Base-by-base conservation (phyloP, 2,329 filamentous ascomycete species). In the Xylaria sp. region DNA sequence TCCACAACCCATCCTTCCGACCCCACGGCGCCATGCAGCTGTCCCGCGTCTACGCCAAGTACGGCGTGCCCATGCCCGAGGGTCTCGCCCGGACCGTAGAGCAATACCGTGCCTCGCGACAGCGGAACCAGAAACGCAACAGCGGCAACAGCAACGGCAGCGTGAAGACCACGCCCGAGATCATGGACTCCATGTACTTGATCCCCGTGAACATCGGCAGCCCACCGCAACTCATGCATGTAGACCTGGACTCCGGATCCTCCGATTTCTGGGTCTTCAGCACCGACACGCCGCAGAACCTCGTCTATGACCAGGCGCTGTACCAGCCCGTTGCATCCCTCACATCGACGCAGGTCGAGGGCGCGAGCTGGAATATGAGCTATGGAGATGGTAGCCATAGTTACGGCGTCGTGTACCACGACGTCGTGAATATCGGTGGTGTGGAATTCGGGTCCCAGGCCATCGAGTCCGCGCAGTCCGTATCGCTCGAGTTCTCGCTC, bases 201-300 rank as follows among this genome's bases (percentile, higher is more conserved):
- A 67, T 69, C 2, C 71, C 70, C 7, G 71, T 73, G n/a, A 65
- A 65, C 39, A 72, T 73, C 50, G 72, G 72, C 16, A 42, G 4
- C 3, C 37, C 37, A 2, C 70, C 69, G 18, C 70, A 73, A 55
- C 67, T 67, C 19, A 34, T 73, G 19, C 72, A 72, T 56, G 67
- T 73, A 42, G 72, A 73, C 50, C 72, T 74, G 61, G 72, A 74
- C 61, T 71, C 71, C 10, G 72, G 72, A 23, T 73, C 71, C 7
- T 73, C 72, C 8, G 72, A 74, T 51, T 63, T 74, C 13, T 73
- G 72, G 72, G 70, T 73, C 19, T 73, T 73, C 64, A 72, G 69
- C 65, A 78, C 51, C 64, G 73, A 71, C 51, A 60, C 71, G n/a
- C 70, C 68, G 60, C 34, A 37, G 10, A 60, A 61, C 1, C 65